Evolutionary conservation across 1,139 yeast genomes (phyloP).

Genomic region (Saccharomycopsis phalli): DNA sequence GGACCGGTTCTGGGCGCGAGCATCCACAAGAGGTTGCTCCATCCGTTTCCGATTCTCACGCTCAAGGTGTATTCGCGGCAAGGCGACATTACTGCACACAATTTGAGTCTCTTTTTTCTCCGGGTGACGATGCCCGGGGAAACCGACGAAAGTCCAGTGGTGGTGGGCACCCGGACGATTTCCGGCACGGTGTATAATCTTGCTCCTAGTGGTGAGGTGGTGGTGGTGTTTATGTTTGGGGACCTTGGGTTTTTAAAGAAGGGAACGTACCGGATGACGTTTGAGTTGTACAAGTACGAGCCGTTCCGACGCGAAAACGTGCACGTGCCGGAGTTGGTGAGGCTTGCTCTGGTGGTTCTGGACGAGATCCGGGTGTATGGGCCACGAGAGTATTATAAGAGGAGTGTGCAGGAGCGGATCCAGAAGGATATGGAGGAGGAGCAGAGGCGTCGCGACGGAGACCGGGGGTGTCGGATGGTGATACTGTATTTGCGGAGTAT

Average conservation of each 20-base stretch:
- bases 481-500: slow-evolving; percentile 5
- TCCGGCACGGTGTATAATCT: slow-evolving; percentile 7
- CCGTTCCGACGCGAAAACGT: slow-evolving; percentile 1
- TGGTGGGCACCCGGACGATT: slow-evolving; percentile 3
- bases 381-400: slow-evolving; percentile 9
- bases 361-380: slow-evolving; percentile 8
- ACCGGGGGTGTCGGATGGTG: neutral
- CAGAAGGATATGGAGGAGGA: slow-evolving; percentile 2
- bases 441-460: neutral
- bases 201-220: neutral
- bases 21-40: slow-evolving; percentile 13
- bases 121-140: slow-evolving; percentile 3
- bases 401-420: slow-evolving; percentile 2
- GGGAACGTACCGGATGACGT: slow-evolving; percentile 10
- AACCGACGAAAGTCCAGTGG: neutral
- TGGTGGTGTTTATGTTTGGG: slow-evolving; percentile 13
- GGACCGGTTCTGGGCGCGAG: neutral
- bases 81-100: slow-evolving; percentile 12
- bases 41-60: slow-evolving; percentile 15
- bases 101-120: slow-evolving; percentile 11
- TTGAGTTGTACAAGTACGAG: slow-evolving; percentile 16
- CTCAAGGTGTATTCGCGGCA: slow-evolving; percentile 1
- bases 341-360: slow-evolving; percentile 1
- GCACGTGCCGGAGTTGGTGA: neutral
- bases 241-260: slow-evolving; percentile 16